phyloP scores from a whole-genome alignment of 805 yeast genomes.

The Candida maltosa region DNA sequence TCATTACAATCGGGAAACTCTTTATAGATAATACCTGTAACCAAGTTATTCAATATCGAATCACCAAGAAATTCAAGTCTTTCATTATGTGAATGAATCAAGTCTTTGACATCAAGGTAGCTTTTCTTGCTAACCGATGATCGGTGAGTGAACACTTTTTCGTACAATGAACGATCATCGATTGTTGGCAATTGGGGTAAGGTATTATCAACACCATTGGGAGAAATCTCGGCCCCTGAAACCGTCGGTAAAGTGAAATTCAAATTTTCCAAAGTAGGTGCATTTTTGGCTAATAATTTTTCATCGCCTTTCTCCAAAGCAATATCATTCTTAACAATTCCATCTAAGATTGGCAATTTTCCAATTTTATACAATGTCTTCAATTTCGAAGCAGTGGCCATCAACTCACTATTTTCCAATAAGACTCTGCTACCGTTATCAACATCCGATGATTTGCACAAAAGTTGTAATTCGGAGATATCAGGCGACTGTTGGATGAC shows the following conservation, averaged over 20 bases:
- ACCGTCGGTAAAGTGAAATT: slow-evolving; percentile 6
- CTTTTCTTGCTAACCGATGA: slow-evolving; percentile 62
- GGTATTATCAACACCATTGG: slow-evolving; percentile 9
- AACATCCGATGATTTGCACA: slow-evolving; percentile 24
- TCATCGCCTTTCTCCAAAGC: slow-evolving; percentile 13
- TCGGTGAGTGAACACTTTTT: slow-evolving; percentile 78
- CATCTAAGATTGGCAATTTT: slow-evolving; percentile 52
- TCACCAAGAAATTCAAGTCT: slow-evolving; percentile 90
- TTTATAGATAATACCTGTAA: slow-evolving; percentile 64
- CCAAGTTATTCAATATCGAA: slow-evolving; percentile 70
- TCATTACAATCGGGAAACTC: slow-evolving; percentile 70
- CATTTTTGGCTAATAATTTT: slow-evolving; percentile 3
- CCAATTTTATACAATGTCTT: slow-evolving; percentile 51
- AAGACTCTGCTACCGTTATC: slow-evolving; percentile 48
- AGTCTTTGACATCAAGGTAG: slow-evolving; percentile 54
- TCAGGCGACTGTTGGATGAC: slow-evolving; percentile 60
- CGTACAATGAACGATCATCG: slow-evolving; percentile 51
- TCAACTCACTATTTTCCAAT: slow-evolving; percentile 48
- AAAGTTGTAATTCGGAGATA: slow-evolving; percentile 34
- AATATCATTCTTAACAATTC: slow-evolving; percentile 44
- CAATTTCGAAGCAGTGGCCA: slow-evolving; percentile 58
- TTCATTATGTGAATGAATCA: slow-evolving; percentile 70
- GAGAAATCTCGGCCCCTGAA: slow-evolving; percentile 9
- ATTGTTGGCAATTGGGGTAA: slow-evolving; percentile 70
- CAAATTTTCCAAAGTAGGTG: neutral